phyloP scores from a whole-genome alignment of 768 basidiomycete genomes.

The Polyporus arcularius region DNA sequence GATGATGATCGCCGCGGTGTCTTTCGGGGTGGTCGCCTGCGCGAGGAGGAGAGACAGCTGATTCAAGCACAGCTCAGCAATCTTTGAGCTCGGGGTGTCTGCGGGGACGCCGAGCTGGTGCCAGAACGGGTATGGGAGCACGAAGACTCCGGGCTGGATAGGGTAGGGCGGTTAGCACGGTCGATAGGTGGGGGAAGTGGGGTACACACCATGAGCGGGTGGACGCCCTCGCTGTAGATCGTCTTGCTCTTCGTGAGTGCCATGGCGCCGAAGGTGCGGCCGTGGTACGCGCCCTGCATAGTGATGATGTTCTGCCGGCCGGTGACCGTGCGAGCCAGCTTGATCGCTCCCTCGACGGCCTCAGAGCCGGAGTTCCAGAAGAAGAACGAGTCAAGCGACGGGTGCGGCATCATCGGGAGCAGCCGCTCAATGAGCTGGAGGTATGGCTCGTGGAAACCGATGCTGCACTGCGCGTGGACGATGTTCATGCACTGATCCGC shows the following conservation, averaged over 20 bases:
- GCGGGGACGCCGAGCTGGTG: conserved; percentile 71
- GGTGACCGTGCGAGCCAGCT: conserved; percentile 80
- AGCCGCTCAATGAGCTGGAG: conserved; percentile 83
- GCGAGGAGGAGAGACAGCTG: conserved; percentile 78
- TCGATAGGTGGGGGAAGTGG: neutral
- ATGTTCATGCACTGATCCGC: conserved; percentile 85
- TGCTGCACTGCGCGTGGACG: conserved; percentile 87
- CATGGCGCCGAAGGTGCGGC: conserved; percentile 92
- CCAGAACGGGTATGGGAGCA: conserved; percentile 90
- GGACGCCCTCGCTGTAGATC: conserved; percentile 75
- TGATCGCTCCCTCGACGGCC: conserved; percentile 87
- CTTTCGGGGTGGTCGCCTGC: conserved; percentile 80
- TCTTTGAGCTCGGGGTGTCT: conserved; percentile 53
- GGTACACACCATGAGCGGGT: conserved; percentile 76
- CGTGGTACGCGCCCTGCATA: conserved; percentile 94
- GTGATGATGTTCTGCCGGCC: conserved; percentile 84
- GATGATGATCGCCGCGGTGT: conserved; percentile 91
- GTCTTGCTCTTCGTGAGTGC: conserved; percentile 95
- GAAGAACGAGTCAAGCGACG: conserved; percentile 93
- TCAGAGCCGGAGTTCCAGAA: conserved; percentile 97
- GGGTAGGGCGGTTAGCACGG: neutral
- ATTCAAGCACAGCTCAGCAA: conserved; percentile 67
- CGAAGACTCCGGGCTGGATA: conserved; percentile 79
- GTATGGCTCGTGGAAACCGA: conserved; percentile 86
- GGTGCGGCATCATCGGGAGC: conserved; percentile 86